Conservation (phyloP, 352 stramenopile genomes). For the Globisporangium nodosum region DNA sequence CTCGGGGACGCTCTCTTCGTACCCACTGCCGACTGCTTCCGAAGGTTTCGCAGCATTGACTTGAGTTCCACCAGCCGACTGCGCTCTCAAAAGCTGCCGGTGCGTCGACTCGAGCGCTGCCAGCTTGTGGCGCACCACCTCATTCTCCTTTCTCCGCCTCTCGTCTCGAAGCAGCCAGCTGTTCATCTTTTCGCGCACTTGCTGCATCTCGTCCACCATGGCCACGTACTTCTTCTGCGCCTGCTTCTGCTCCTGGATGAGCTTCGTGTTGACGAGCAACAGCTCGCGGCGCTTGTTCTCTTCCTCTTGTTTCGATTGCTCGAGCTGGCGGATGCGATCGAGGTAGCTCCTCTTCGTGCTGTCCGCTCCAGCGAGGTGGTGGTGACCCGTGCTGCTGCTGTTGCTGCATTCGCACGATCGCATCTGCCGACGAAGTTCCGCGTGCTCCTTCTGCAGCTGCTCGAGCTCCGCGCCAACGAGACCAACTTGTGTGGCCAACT, state of each 20-base stretch:
- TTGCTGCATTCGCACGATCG: background rate
- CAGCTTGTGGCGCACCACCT: conserved; percentile 13
- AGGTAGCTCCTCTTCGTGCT: conserved; percentile 30
- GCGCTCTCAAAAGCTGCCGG: background rate
- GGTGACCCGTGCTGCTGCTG: background rate
- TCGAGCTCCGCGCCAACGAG: conserved; percentile 41
- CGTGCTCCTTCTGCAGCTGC: conserved; percentile 36
- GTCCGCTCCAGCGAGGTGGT: conserved; percentile 2
- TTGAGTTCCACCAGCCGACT: background rate
- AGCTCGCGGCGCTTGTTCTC: conserved; percentile 58
- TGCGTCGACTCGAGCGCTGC: conserved; percentile 15
- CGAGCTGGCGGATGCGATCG: conserved; percentile 44
- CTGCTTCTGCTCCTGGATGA: conserved; percentile 61
- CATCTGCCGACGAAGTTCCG: conserved; percentile 21
- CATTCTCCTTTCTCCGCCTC: conserved; percentile 32
- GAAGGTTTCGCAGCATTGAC: background rate
- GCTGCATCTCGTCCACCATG: conserved; percentile 22
- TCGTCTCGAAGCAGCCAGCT: conserved; percentile 45
- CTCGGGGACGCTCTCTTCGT: background rate
- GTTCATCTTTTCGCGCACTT: conserved; percentile 49
- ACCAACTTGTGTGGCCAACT: conserved; percentile 37
- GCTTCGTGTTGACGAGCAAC: conserved; percentile 57
- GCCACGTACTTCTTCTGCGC: conserved; percentile 30
- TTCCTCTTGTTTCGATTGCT: conserved; percentile 33
- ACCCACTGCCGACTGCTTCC: background rate